Base-by-base conservation (phyloP, 441 rosid species). In the Eutrema salsugineum region DNA sequence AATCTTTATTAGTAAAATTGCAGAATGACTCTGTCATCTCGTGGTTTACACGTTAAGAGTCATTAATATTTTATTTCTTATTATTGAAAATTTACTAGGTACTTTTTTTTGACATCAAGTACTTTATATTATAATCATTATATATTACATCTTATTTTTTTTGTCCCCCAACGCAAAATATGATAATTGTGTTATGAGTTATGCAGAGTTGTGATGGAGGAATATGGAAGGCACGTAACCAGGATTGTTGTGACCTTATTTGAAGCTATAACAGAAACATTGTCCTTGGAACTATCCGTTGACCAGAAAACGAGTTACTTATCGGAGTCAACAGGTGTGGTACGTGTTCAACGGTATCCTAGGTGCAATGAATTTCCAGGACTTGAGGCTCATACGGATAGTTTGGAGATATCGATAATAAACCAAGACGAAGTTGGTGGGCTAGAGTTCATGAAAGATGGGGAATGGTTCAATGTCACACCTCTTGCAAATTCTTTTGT, bases 321-420 rank as follows among this genome's bases (percentile, higher is more conserved):
- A 15, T 82, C 85, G 1, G 93, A 82, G 75, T 63, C 90, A 5
- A 82, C 85, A 0, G 89, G 88, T 11, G 28, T 75, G 1, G 2
- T 85, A n/a, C 87, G 91, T 5, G 75, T 81, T 73, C 84, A 90
- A 30, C 79, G 94, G 5, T 88, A 91, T 5, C 30, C 30, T 28
- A 4, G 30, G 30, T 28, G 30, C 30, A 28, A 0, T 5, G 30
- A 28, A 28, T 28, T 5, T 3, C 36, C 61, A 24, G 93, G 97
- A 22, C 72, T 91, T 76, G 81, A 65, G 19, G 74, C 76, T 32
- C 97, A 88, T 66, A 83, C 88, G 0, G 94, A 91, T 54, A 91
- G 30, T 28, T 28, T 59, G 76, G 79, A 87, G 19, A 71, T 91
- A 2, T 82, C 97, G 16, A 82, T 91, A 28, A 11, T 91, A 74